Base-by-base conservation (phyloP, 345 rosid species). In the Limnanthes douglasii region DNA sequence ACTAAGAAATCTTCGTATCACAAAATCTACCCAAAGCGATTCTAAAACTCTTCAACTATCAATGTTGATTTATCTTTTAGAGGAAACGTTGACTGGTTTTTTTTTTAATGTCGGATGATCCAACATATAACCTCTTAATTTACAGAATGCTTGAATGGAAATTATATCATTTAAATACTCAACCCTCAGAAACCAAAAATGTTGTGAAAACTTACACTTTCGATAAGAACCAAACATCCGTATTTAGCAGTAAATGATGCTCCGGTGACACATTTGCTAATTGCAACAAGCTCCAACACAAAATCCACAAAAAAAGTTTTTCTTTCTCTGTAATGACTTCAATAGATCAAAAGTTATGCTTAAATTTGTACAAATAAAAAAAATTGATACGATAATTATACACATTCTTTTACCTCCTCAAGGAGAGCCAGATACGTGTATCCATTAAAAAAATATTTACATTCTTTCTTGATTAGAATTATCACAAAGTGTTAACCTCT, bases 191-290 rank as follows among this genome's bases (percentile, higher is more conserved):
- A 12, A 48, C 17, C n/a, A 52, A 6, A n/a, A 7, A 16, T 19
- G 8, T 39, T 50, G 9, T 18, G n/a, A 34, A 60, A 16, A 41
- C 70, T 72, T 63, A 83, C 94, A 45, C 60, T 78, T 59, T 83
- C 83, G 38, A 83, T 66, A 15, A 56, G 18, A 15, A 78, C 90
- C 57, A 83, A 48, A 45, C 90, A 83, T 16, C 90, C 90, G 31
- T 69, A 72, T 65, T 65, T 57, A 44, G 94, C 90, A 34, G 73
- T 79, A 72, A 78, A 78, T 6, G 90, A 78, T 19, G 76, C 69
- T 48, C 69, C 90, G 11, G 70, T 60, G 5, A 69, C 68, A 18
- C 69, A 57, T 17, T 60, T 59, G 43, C 67, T 73, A 17, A 77
- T 51, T 2, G 68, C 43, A 54, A 82, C 66, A 15, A 85, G 94